phyloP scores from a whole-genome alignment of 805 yeast species.

The Kodamaea kaohsiungensis region DNA sequence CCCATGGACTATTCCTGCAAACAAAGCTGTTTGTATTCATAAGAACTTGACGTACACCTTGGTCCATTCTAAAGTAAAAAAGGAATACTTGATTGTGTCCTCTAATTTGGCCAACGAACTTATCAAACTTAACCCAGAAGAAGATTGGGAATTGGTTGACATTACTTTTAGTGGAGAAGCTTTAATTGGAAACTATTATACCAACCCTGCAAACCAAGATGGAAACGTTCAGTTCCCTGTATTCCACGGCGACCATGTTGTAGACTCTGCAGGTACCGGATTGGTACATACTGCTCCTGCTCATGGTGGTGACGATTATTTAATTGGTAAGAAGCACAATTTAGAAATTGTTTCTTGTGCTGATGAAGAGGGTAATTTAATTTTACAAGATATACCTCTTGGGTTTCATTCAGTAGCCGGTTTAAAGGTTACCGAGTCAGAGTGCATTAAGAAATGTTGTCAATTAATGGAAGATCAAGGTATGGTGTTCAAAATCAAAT shows the following conservation, averaged over 20 bases:
- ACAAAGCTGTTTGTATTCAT: constrained; percentile 78
- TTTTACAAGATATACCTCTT: constrained; percentile 48
- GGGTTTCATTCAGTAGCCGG: constrained; percentile 52
- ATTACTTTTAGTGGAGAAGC: constrained; percentile 23
- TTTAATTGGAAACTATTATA: constrained; percentile 42
- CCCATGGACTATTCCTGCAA: constrained; percentile 95
- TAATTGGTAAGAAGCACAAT: constrained; percentile 58
- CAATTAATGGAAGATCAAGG: constrained; percentile 42
- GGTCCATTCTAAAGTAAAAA: constrained; percentile 22
- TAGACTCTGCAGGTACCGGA: constrained; percentile 85
- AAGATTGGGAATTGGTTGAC: constrained; percentile 3
- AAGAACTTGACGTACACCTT: constrained; percentile 58
- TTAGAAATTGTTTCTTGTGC: constrained; percentile 75
- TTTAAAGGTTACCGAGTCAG: constrained; percentile 24
- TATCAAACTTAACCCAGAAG: constrained; percentile 24
- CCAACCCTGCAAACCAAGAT: constrained; percentile 51
- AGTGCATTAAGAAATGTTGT: constrained; percentile 50
- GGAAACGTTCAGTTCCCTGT: constrained; percentile 49
- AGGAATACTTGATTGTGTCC: constrained; percentile 60
- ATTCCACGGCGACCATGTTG: constrained; percentile 79
- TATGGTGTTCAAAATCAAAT: constrained; percentile 51
- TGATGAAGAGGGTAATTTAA: constrained; percentile 69
- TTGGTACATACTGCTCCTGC: constrained; percentile 97
- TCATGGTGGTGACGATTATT: constrained; percentile 92
- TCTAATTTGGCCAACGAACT: constrained; percentile 45